Percentiles rank a stretch among this genome's conserved stretches.
Conservation (phyloP, 169 alveolate genomes). For the Plasmodium fragile region DNA sequence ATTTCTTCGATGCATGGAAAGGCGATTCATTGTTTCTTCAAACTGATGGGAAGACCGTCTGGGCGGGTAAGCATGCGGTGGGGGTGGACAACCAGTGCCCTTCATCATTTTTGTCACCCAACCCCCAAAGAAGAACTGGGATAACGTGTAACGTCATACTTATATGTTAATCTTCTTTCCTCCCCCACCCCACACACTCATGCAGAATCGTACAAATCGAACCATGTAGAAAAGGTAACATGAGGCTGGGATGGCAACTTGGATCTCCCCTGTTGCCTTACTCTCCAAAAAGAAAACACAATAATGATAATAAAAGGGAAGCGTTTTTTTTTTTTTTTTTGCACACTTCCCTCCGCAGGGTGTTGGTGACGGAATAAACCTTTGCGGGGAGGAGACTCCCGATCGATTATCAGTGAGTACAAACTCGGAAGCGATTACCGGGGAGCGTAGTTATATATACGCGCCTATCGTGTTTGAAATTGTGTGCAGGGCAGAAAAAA, state of each 20-base stretch:
- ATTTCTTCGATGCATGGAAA: constrained; percentile 88
- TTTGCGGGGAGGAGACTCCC: constrained; percentile 37
- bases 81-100: background rate
- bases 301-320: background rate
- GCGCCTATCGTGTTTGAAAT: background rate
- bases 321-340: background rate
- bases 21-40: constrained; percentile 83
- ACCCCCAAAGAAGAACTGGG: background rate
- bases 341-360: constrained; percentile 7
- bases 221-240: background rate
- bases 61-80: constrained; percentile 75
- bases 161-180: background rate
- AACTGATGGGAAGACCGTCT: constrained; percentile 80
- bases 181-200: background rate
- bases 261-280: background rate
- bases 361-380: constrained; percentile 20
- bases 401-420: constrained; percentile 48
- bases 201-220: background rate
- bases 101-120: background rate
- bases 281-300: background rate
- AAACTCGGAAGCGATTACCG: background rate
- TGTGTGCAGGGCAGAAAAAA: background rate
- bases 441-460: background rate
- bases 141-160: background rate
- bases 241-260: background rate